A percentile compares a stretch with the other conserved stretches of the same genome.
Conservation (phyloP, 805 yeast genomes). For the Saccharomycopsis sp. region DNA sequence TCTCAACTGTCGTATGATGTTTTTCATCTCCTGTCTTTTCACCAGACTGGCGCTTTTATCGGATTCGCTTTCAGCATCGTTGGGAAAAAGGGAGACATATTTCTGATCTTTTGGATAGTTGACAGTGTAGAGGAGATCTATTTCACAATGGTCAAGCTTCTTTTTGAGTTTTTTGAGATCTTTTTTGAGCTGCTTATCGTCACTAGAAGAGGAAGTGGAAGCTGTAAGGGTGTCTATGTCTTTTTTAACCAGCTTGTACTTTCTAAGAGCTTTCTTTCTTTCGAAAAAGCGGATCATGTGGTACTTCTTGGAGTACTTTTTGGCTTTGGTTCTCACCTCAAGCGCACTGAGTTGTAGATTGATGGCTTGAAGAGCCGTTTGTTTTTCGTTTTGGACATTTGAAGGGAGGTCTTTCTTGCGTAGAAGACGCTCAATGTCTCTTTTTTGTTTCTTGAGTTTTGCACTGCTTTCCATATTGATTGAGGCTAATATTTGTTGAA, state of each 20-base stretch:
- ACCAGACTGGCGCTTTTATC: constrained; percentile 33
- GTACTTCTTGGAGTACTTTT: constrained; percentile 58
- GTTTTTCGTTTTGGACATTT: constrained; percentile 57
- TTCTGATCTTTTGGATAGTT: constrained; percentile 73
- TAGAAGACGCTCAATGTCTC: constrained; percentile 74
- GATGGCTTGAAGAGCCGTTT: constrained; percentile 63
- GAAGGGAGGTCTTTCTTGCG: constrained; percentile 47
- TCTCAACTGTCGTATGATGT: constrained; percentile 42
- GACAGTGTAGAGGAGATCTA: constrained; percentile 66
- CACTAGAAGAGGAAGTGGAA: too few species aligned
- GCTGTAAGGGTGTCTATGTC: constrained; percentile 22
- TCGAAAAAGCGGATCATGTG: constrained; percentile 93
- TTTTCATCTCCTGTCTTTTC: constrained; percentile 40
- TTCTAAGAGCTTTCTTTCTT: constrained; percentile 72
- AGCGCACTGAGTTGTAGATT: constrained; percentile 47
- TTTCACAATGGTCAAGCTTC: constrained; percentile 45
- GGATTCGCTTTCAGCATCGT: constrained; percentile 24
- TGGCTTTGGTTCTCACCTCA: constrained; percentile 36
- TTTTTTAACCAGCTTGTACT: constrained; percentile 42
- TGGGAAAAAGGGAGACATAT: constrained; percentile 71
- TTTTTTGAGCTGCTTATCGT: constrained; percentile 21
- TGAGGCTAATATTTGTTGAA: too few species aligned
- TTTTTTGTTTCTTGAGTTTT: constrained; percentile 72
- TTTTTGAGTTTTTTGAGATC: constrained; percentile 37
- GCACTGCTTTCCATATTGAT: constrained; percentile 30